Base-by-base conservation (phyloP, 371 early-diverging fungal genomes). In the Rhizopus stolonifer region DNA sequence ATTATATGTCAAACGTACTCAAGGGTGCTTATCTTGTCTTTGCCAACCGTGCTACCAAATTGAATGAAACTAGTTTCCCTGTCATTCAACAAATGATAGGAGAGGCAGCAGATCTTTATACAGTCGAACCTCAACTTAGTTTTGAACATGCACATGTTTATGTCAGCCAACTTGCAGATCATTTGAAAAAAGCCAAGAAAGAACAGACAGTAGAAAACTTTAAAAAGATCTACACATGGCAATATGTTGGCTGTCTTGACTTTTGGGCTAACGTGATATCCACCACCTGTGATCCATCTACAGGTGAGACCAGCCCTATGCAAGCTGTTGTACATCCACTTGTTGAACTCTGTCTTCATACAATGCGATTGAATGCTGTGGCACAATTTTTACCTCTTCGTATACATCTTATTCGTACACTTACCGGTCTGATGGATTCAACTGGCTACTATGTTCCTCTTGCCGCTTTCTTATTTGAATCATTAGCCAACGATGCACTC, bases 161-260 rank as follows among this genome's bases (percentile, higher is more conserved):
- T 65, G 79, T 97, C 31, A 84, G 94, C 22, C 94, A 94, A 60
- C 76, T 96, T 39, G 93, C 94, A 0, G 88, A 91, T 54, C 88
- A 88, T 60, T 71, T 97, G 51, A 86, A 96, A 46, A 83, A 84
- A 52, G 90, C 95, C 18, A 88, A 90, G 56, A 84, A 86, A 57
- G 74, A 79, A 14, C 82, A 88, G 38, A 90, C 89, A 31, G 86
- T 87, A 38, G 86, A 95, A 60, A 81, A 90, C 11, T 89, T 86
- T 78, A 87, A 87, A 59, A 59, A 81, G 0, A 89, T 96, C 39
- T 94, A 95, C 79, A 92, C 91, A 70, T 96, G 96, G 96, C 95
- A 93, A 68, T 96, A 84, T 61, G 65, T 95, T 22, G 90, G 89
- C 65, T 88, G 90, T 56, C 71, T 97, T 51, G 83, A 87, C 59